A percentile compares a stretch with the other conserved stretches of the same genome.
phyloP scores from a whole-genome alignment of 768 basidiomycete species.

The Wakefieldia striispora region DNA sequence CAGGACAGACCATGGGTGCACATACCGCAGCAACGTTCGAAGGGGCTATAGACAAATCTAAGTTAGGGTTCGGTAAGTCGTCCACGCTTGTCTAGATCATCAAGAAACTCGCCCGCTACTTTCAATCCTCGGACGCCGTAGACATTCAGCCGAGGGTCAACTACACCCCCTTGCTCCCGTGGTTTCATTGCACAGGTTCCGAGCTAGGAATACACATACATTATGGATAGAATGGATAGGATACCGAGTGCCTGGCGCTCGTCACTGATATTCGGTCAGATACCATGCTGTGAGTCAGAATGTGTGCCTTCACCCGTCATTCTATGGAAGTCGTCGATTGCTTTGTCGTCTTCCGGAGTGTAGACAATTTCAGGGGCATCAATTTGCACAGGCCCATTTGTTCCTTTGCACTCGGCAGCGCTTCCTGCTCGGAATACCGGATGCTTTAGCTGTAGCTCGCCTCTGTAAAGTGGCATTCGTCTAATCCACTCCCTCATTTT shows the following conservation, averaged over 20 bases:
- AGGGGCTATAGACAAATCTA: slow-evolving; percentile 40
- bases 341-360: slow-evolving; percentile 34
- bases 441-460: slow-evolving; percentile 26
- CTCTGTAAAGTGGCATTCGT: slow-evolving; percentile 44
- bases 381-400: slow-evolving; percentile 20
- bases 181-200: slow-evolving; percentile 72
- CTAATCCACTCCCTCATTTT: slow-evolving; percentile 26
- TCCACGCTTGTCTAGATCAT: not conserved
- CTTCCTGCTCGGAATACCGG: slow-evolving; percentile 21
- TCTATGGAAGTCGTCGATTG: slow-evolving; percentile 29
- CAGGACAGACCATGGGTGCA: not conserved
- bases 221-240: not conserved
- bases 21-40: slow-evolving; percentile 36
- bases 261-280: slow-evolving; percentile 15
- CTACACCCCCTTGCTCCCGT: slow-evolving; percentile 55
- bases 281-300: not conserved
- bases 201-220: slow-evolving; percentile 34
- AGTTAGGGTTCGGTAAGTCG: not conserved
- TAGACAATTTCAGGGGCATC: slow-evolving; percentile 32
- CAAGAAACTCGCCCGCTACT: slow-evolving; percentile 44
- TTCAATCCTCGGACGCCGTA: slow-evolving; percentile 59
- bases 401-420: slow-evolving; percentile 24
- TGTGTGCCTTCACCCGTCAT: slow-evolving; percentile 10
- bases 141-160: slow-evolving; percentile 58
- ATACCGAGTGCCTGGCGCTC: slow-evolving; percentile 35